Base-by-base conservation (phyloP, 306 rosid genomes). In the Rubus idaeus region DNA sequence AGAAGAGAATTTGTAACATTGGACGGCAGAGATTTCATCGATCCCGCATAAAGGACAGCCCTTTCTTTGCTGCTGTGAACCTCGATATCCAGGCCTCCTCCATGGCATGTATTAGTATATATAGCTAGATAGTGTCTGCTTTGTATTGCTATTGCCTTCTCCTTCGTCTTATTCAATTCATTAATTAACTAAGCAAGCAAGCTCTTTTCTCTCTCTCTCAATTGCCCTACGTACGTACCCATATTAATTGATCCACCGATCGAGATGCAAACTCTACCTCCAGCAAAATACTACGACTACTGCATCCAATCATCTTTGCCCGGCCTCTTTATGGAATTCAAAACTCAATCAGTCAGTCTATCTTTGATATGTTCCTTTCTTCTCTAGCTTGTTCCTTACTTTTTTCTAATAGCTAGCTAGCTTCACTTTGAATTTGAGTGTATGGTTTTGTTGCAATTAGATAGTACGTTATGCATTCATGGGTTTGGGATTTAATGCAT, bases 11-110 rank as follows among this genome's bases (percentile, higher is more conserved):
- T 13, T 55, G 68, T 30, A 70, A 62, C 17, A 78, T 78, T 77
- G 67, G 70, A 86, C 68, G 83, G 89, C 64, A 53, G 60, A 26
- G 35, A 76, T 78, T 78, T 82, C 49, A 85, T 80, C 41, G 52
- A 26, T 65, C 14, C 5, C 63, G 10, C 64, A 58, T 58, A 23
- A 10, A 62, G 68, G 44, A 35, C 44, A 30, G 67, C 41, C 66
- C 18, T 12, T 8, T 23, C 26, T 23, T 23, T 23, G 26, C 26
- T 23, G 26, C 26, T 23, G 26, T 23, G 26, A 30, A 30, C 35
- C 35, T 30, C 35, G 35, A 30, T 30, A 1, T 30, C 35, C 35
- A 0, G 35, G 35, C 4, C 10, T 4, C 67, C 9, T 42, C 68
- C 44, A 62, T 62, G 68, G 66, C 66, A 26, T 60, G 40, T 62